Evolutionary conservation across 805 yeast species (phyloP).

Genomic region (Candida loeiensis): DNA sequence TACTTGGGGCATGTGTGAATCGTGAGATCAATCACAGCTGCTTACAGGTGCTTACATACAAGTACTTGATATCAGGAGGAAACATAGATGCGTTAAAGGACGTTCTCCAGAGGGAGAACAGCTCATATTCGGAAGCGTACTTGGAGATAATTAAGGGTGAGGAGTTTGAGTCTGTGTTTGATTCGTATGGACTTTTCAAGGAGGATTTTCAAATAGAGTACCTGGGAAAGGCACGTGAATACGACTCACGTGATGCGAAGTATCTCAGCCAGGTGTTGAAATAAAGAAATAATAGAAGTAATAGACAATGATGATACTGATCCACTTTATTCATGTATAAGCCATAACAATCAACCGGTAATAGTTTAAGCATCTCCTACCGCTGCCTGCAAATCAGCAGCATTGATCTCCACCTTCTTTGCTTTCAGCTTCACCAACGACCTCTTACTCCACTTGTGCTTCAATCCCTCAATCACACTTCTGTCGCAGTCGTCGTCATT

Average conservation of each 20-base stretch:
- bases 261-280: neutral
- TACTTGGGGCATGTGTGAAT: slow-evolving; percentile 24
- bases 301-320: neutral
- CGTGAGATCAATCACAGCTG: slow-evolving; percentile 20
- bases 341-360: too few species aligned
- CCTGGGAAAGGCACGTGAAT: neutral
- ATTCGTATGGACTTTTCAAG: too few species aligned
- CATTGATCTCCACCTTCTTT: slow-evolving; percentile 32
- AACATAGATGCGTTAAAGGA: neutral
- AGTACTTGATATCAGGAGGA: slow-evolving; percentile 13
- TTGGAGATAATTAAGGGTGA: too few species aligned
- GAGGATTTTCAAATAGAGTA: too few species aligned
- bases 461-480: slow-evolving; percentile 18
- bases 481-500: slow-evolving; percentile 19
- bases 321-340: too few species aligned
- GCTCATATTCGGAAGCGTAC: too few species aligned
- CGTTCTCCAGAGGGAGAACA: neutral
- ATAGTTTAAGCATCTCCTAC: slow-evolving; percentile 13
- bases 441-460: slow-evolving; percentile 13
- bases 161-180: too few species aligned
- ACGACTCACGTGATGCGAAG: neutral
- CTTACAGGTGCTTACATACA: slow-evolving; percentile 22
- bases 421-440: slow-evolving; percentile 17
- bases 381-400: slow-evolving; percentile 35
- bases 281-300: neutral